Evolutionary conservation across 352 stramenopile species (phyloP), one percentile per base, ranked within the genome.

Genomic region (Saprolegnia parasitica): DNA sequence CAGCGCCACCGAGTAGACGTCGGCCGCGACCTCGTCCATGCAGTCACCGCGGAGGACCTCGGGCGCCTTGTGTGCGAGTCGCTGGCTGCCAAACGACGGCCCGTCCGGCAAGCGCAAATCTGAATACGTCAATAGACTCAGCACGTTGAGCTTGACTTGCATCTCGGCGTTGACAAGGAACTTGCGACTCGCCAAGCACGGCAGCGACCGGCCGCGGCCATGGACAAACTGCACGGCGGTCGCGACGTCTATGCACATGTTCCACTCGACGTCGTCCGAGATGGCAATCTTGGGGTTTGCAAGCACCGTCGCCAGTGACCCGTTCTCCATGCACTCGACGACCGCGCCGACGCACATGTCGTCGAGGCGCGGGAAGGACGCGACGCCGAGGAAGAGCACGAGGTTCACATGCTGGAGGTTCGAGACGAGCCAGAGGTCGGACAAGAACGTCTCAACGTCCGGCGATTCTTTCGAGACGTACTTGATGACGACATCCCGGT

Each of bases 221-320:
- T 93, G 84, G 72, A 93, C 63, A 70, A 88, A 90, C 24, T 76
- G 67, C 20, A 93, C 75, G 9, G 78, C 82, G 23, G 74, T 68
- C 11, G 84, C 83, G n/a, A 91, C 63, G 45, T 91, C 83, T 20
- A 83, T 73, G 58, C 83, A 91, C 65, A 93, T 88, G 45, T 81
- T 72, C 58, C 58, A 66, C 6, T 56, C n/a, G 21, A 37, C 10
- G 0, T 57, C 58, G 20, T 66, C 58, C 0, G 16, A 21, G 8
- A 66, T 52, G 21, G 24, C 58, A 23, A 66, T n/a, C 29, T 66
- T 66, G 9, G 0, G 8, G 18, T 10, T 23, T 11, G 61, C 8
- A 11, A 66, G 58, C 1, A 1, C 10, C 11, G 21, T 37, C 24
- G 32, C 15, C 21, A 66, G 46, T 11, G 58, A 24, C 11, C 39